phyloP scores from a whole-genome alignment of 495 filamentous ascomycete genomes.

The Hypoxylon crocopeplum region DNA sequence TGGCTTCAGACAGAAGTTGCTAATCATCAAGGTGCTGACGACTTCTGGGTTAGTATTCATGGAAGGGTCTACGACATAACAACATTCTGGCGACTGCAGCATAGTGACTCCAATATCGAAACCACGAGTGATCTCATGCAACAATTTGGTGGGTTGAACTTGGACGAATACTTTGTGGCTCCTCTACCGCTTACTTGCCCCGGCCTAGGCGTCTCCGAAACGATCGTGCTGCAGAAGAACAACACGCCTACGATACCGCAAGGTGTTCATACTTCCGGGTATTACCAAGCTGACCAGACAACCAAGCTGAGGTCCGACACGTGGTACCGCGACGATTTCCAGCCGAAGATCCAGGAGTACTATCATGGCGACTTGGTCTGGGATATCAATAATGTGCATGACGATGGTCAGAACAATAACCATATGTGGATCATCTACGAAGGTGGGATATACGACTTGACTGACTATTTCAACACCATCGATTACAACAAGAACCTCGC shows the following conservation, averaged over 20 bases:
- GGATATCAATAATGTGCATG: constrained; percentile 59
- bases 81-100: constrained; percentile 82
- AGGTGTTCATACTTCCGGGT: constrained; percentile 75
- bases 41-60: constrained; percentile 89
- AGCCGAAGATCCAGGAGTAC: constrained; percentile 81
- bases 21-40: constrained; percentile 70
- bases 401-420: constrained; percentile 66
- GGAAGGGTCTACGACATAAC: constrained; percentile 92
- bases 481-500: constrained; percentile 51
- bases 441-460: constrained; percentile 82
- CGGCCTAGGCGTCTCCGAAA: constrained; percentile 63
- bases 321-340: constrained; percentile 80
- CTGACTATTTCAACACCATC: constrained; percentile 84
- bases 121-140: constrained; percentile 73
- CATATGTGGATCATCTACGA: constrained; percentile 83
- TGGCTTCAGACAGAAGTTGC: constrained; percentile 79
- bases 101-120: constrained; percentile 71
- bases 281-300: constrained; percentile 55
- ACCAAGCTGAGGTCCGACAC: constrained; percentile 64
- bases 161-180: constrained; percentile 84
- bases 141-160: constrained; percentile 74
- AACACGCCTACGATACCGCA: constrained; percentile 59
- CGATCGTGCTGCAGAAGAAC: constrained; percentile 64
- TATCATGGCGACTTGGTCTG: constrained; percentile 87
- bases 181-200: constrained; percentile 79